Evolutionary conservation across 2,329 filamentous ascomycete species (phyloP), one percentile per base, ranked within the genome.

Genomic region (Aspergillus thermomutatus): DNA sequence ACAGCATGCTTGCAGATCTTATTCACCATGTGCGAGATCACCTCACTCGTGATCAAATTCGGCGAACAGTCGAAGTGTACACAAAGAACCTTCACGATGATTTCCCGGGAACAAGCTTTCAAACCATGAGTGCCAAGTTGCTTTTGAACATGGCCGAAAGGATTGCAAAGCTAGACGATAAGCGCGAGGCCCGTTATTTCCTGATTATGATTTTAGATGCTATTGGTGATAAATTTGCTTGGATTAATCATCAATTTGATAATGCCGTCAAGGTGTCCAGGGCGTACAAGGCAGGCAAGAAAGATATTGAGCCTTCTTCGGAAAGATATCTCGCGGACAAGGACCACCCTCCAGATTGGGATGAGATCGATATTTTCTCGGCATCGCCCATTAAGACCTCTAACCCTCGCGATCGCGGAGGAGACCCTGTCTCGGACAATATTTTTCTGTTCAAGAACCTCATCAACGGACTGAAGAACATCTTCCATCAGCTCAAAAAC

Each of bases 71-170:
- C 9, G 91, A 96, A 70, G 94, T 99, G 3, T 99, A 99, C 74
- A 97, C 95, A 1, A 91, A 89, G 69, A 97, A 97, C 67, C 79
- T 99, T 23, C 92, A 96, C 69, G 94, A 97, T 72, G 91, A 91
- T 61, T 96, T 96, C 61, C 95, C 94, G 0, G 95, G 95, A 8
- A 97, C 95, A 0, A 99, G 93, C 74, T 99, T 99, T 70, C 95
- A 99, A 74, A 99, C 94, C 0, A 99, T 99, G 94, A 97, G 94
- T 66, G 95, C 94, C 0, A 99, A 97, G 74, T 80, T 99, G 2
- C 80, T 99, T 0, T 80, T 99, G 11, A 99, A 99, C 72, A 95
- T 99, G 91, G 94, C 93, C 0, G 95, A 99, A 68, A 96, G 91
- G 72, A 99, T 99, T 69, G 91, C 92, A 1, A 96, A 93, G 73